Evolutionary conservation across 805 yeast species (phyloP).

Genomic region (Metschnikowia sp.): DNA sequence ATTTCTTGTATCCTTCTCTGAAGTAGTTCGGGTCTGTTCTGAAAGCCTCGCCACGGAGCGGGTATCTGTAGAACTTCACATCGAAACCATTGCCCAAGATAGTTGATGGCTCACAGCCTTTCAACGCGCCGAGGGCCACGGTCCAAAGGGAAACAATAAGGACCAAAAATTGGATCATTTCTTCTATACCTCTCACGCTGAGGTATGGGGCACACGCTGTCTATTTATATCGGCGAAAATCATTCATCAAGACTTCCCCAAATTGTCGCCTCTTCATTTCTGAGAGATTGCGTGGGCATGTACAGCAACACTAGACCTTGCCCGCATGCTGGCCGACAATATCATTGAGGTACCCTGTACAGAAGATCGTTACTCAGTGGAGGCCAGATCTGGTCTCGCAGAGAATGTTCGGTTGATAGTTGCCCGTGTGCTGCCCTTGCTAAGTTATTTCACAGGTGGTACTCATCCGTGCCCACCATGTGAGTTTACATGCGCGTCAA

Average conservation of each 20-base stretch:
- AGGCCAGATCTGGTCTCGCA: no score
- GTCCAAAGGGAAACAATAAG: neutral
- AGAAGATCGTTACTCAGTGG: no score
- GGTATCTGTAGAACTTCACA: constrained; percentile 5
- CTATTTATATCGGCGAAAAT: neutral
- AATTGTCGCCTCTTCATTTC: neutral
- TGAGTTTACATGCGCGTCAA: no score
- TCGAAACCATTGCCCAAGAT: constrained; percentile 1
- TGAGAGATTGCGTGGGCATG: neutral
- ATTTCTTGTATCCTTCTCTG: constrained; percentile 2
- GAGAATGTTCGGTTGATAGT: no score
- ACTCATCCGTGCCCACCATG: no score
- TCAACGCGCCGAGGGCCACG: neutral
- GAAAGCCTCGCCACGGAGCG: constrained; percentile 1
- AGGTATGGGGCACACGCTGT: neutral
- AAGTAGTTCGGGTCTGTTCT: constrained; percentile 3
- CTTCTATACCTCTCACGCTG: neutral
- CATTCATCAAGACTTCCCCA: neutral
- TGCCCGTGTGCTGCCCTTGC: no score
- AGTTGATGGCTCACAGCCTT: constrained; percentile 1
- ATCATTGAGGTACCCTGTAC: no score
- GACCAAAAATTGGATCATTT: neutral
- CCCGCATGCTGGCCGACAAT: no score
- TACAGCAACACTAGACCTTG: no score
- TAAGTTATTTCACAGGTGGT: no score